Conservation (phyloP, 192 early-diverging fungal species). For the Jimgerdemannia flammicorona region DNA sequence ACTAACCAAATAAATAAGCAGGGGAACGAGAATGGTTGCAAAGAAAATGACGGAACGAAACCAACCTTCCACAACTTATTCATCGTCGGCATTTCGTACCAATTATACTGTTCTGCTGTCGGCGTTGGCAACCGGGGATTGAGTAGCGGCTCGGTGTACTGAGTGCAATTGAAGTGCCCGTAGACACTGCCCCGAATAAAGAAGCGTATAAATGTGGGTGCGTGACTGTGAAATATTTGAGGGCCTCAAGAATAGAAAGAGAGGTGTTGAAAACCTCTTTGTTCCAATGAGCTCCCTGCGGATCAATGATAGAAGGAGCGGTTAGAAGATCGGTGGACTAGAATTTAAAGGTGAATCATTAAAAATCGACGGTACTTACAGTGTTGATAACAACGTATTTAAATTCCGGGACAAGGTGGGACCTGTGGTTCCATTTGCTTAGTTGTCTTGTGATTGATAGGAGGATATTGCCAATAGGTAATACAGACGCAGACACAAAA, state of each 20-base stretch:
- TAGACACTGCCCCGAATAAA: conserved; percentile 28
- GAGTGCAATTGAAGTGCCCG: conserved; percentile 28
- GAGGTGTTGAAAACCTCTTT: conserved; percentile 1
- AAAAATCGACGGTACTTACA: conserved; percentile 6
- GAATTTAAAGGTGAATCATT: too few species aligned
- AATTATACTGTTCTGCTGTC: conserved; percentile 25
- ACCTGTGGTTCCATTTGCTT: conserved; percentile 8
- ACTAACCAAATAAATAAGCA: background rate
- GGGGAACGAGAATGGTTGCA: background rate
- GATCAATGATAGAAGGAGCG: background rate
- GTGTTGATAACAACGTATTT: conserved; percentile 31
- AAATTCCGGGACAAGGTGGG: conserved; percentile 22
- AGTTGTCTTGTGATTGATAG: background rate
- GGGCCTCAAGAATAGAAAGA: background rate
- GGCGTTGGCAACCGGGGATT: conserved; percentile 19
- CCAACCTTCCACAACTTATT: conserved; percentile 24
- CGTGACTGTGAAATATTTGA: background rate
- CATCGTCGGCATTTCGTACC: conserved; percentile 28
- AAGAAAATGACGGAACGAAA: background rate
- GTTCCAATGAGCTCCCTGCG: conserved; percentile 32
- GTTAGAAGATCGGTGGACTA: background rate
- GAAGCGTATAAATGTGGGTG: conserved; percentile 23
- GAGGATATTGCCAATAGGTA: background rate
- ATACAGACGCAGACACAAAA: background rate
- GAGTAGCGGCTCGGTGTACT: conserved; percentile 15